Evolutionary conservation across 139 green algal genomes (phyloP), one percentile per base, ranked within the genome.

Genomic region (Chlamydomonas asymmetrica): DNA sequence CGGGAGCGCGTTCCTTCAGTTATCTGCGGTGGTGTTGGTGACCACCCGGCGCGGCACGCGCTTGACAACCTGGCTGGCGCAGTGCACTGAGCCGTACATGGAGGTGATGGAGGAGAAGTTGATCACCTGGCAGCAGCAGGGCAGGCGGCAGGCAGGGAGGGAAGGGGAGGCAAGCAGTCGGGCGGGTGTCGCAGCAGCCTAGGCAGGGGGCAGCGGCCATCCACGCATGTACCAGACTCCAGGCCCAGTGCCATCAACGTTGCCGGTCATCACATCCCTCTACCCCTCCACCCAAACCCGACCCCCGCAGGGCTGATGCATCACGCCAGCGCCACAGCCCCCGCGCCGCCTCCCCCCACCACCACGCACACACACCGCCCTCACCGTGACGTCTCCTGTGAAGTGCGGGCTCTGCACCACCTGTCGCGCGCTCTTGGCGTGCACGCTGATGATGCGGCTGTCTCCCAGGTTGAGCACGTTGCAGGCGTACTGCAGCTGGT

Each of bases 71-170:
- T 98, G 94, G 39, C 82, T 92, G 71, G 84, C 90, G 85, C 94
- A 98, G 83, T 98, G 94, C 65, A 97, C 91, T 0, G 89, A 91
- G 59, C 94, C 94, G 67, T 98, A 98, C 94, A 98, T 98, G 57
- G 84, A 92, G 5, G 93, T 97, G 78, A 97, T 95, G 73, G 88
- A 91, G 2, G 75, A 86, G 84, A 93, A 98, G 63, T 95, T 88
- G n/a, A 97, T 88, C 63, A 90, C 84, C 78, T 92, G 84, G 56
- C n/a, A n/a, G n/a, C n/a, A n/a, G 78, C 45, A 20, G 50, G 5
- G 67, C 52, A 39, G 27, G 50, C 29, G 4, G 43, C 35, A 2
- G 39, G 27, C 27, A 43, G 32, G 4, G 35, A 16, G 61, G 27
- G 31, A 38, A 65, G n/a, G 49, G 56, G 32, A 25, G 5, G 23